phyloP scores from a whole-genome alignment of 169 alveolate species.

The Plasmodium yoelii region DNA sequence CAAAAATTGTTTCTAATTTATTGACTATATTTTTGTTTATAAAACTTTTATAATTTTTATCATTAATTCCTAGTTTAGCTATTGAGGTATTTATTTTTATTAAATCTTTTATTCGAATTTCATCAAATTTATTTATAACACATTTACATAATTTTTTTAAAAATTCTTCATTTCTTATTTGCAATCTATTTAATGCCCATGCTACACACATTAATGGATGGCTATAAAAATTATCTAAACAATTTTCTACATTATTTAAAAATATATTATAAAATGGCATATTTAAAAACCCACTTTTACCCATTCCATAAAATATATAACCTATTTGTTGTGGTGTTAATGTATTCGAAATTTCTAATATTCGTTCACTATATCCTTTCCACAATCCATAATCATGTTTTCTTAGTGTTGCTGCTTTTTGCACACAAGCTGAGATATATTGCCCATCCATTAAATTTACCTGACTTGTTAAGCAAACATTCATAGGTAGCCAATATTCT shows the following conservation, averaged over 20 bases:
- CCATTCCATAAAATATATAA: conserved; percentile 88
- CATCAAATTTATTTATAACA: conserved; percentile 78
- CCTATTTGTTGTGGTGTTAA: conserved; percentile 89
- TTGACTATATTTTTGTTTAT: conserved; percentile 80
- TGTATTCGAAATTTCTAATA: conserved; percentile 80
- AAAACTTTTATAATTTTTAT: conserved; percentile 76
- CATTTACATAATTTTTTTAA: conserved; percentile 58
- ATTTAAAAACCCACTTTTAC: conserved; percentile 84
- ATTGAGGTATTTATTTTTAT: conserved; percentile 82
- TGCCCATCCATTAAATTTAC: conserved; percentile 85
- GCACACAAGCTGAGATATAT: conserved; percentile 85
- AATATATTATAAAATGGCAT: conserved; percentile 79
- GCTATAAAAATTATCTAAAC: conserved; percentile 79
- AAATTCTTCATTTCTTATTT: conserved; percentile 66
- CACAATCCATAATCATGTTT: conserved; percentile 86
- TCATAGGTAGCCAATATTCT: conserved; percentile 89
- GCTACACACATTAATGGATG: conserved; percentile 89
- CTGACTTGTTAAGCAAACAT: conserved; percentile 85
- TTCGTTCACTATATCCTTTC: conserved; percentile 77
- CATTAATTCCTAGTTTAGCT: conserved; percentile 75
- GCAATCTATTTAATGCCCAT: conserved; percentile 86
- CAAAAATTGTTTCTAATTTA: conserved; percentile 79
- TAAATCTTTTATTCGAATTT: conserved; percentile 81
- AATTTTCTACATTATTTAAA: conserved; percentile 76
- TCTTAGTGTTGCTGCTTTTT: conserved; percentile 89